Percentiles rank a stretch among this genome's conserved stretches.
These are phyloP conservation scores for Citrus cavaleriei DNA, from an alignment of 345 rosid genomes.

Conservation along the genomic window DNA sequence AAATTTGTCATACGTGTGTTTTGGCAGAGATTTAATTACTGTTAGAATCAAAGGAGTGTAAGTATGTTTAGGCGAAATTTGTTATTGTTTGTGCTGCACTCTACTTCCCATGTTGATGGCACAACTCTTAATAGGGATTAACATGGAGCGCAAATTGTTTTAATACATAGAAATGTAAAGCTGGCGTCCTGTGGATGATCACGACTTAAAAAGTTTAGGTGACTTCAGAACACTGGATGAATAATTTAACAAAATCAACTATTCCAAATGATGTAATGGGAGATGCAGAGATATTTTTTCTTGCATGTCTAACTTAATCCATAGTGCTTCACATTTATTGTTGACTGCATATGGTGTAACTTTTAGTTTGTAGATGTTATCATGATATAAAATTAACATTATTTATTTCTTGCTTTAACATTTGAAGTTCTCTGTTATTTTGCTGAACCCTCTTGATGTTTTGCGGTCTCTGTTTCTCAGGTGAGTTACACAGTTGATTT, in stretches of 20 bases:
- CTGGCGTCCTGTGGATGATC: neutral
- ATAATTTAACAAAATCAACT: neutral
- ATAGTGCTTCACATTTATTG: neutral
- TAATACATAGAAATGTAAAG: neutral
- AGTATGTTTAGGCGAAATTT: neutral
- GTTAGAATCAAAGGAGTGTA: neutral
- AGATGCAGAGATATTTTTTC: neutral
- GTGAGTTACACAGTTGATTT: slow-evolving; percentile 10
- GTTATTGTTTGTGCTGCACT: neutral
- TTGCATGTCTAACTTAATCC: neutral
- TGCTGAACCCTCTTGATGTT: slow-evolving; percentile 1
- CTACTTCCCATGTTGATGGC: neutral
- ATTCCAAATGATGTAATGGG: neutral
- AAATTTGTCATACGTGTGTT: neutral
- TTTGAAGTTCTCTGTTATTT: neutral
- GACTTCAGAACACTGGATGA: neutral
- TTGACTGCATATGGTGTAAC: neutral
- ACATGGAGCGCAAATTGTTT: neutral
- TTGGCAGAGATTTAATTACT: neutral
- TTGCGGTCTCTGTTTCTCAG: slow-evolving; percentile 17
- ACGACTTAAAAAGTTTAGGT: neutral
- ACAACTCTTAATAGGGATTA: neutral
- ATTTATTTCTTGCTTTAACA: neutral
- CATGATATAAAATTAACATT: neutral
- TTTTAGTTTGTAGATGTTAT: neutral